These are phyloP conservation scores for Coemansia sp. DNA, from an alignment of 192 early-diverging fungal species.

Conservation along the genomic window DNA sequence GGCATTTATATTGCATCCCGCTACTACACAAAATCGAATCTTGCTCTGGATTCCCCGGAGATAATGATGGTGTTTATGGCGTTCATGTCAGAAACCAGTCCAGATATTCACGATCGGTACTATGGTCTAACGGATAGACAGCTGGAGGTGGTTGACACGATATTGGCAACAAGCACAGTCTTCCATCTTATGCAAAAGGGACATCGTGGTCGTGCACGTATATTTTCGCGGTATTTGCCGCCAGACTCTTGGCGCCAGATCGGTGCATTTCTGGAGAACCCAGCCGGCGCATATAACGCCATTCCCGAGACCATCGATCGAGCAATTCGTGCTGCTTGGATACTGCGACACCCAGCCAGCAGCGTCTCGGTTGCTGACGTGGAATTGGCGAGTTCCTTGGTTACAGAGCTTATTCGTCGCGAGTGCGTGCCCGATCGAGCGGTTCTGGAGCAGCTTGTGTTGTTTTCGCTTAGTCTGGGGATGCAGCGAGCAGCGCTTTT, in stretches of 20 bases:
- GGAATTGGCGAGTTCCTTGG: background rate
- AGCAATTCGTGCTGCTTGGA: conserved; percentile 19
- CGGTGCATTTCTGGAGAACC: conserved; percentile 1
- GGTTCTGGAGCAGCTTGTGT: conserved; percentile 14
- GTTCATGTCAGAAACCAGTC: conserved; percentile 19
- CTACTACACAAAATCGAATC: background rate
- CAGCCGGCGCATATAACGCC: background rate
- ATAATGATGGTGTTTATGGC: conserved; percentile 14
- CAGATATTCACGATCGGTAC: conserved; percentile 15
- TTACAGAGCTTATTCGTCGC: background rate
- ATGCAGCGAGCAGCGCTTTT: background rate
- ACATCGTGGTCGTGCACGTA: background rate
- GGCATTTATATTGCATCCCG: conserved; percentile 14
- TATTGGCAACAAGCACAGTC: conserved; percentile 9
- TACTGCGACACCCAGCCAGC: conserved; percentile 21
- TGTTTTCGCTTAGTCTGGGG: conserved; percentile 15
- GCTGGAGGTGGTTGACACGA: conserved; percentile 8
- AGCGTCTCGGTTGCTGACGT: conserved; percentile 10
- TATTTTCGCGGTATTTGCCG: background rate
- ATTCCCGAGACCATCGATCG: background rate
- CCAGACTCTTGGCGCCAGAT: background rate
- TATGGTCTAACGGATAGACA: background rate
- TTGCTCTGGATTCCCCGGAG: background rate
- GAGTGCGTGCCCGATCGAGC: conserved; percentile 13
- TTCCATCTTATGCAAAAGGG: conserved; percentile 8